Conservation (phyloP, 108 stramenopile genomes). For the Hondaea fermentalgiana region DNA sequence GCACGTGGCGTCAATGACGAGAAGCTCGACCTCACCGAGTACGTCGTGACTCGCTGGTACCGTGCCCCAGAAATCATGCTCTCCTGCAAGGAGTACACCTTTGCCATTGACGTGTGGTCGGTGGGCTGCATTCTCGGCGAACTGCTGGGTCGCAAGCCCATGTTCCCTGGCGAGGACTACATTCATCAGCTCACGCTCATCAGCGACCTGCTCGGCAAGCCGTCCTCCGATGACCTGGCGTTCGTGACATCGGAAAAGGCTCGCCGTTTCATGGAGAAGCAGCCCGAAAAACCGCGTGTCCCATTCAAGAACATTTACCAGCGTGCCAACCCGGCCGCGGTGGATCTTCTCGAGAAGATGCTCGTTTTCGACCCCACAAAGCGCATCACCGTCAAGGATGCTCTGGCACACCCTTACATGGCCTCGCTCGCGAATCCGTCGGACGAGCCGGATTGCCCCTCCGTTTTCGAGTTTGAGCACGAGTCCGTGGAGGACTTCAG, state of each 20-base stretch:
- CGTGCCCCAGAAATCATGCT: constrained; percentile 97
- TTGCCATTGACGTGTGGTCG: constrained; percentile 85
- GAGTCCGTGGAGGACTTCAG: constrained; percentile 67
- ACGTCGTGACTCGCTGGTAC: constrained; percentile 63
- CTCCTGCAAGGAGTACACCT: constrained; percentile 94
- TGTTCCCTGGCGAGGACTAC: constrained; percentile 97
- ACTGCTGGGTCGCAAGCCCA: constrained; percentile 81
- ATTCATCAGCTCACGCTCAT: constrained; percentile 85
- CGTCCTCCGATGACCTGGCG: constrained; percentile 74
- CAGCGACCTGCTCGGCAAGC: constrained; percentile 34
- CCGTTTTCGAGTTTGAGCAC: constrained; percentile 66
- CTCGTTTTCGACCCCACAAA: constrained; percentile 77
- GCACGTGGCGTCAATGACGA: constrained; percentile 70
- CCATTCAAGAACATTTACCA: constrained; percentile 64
- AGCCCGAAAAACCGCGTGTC: constrained; percentile 55
- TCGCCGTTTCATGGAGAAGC: constrained; percentile 74
- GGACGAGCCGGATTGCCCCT: constrained; percentile 65
- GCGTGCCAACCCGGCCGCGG: constrained; percentile 60
- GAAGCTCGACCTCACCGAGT: constrained; percentile 45
- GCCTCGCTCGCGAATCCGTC: constrained; percentile 66
- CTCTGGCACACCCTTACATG: constrained; percentile 84
- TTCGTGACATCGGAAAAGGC: constrained; percentile 87
- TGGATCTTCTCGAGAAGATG: constrained; percentile 80
- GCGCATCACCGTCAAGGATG: constrained; percentile 76
- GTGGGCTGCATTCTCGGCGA: constrained; percentile 99